Conservation (phyloP, 140 eudicot genomes). For the Bidens hawaiensis region DNA sequence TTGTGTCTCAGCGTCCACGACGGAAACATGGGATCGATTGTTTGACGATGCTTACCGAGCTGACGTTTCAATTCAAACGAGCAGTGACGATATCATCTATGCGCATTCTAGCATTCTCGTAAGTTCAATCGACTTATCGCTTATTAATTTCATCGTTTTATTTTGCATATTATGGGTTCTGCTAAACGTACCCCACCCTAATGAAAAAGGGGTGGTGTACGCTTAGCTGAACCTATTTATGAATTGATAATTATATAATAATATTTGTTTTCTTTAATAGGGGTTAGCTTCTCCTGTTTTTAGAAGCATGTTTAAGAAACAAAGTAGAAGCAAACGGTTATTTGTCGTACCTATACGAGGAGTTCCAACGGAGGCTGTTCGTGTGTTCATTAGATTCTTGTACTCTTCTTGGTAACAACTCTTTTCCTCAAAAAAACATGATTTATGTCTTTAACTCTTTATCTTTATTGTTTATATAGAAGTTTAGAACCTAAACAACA, state of each 20-base stretch:
- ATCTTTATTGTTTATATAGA: background rate
- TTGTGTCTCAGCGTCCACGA: constrained; percentile 21
- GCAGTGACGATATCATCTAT: constrained; percentile 41
- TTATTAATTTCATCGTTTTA: background rate
- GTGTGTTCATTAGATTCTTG: constrained; percentile 74
- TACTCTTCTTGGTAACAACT: constrained; percentile 79
- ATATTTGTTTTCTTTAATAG: constrained; percentile 24
- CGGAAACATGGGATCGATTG: constrained; percentile 64
- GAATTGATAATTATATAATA: background rate
- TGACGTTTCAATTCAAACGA: constrained; percentile 69
- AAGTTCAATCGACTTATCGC: constrained; percentile 14
- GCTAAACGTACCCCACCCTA: too few species aligned
- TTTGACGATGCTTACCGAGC: constrained; percentile 89
- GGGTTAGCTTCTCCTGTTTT: constrained; percentile 89
- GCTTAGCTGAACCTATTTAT: too few species aligned
- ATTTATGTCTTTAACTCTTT: background rate
- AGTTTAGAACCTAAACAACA: background rate
- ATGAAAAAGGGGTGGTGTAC: too few species aligned
- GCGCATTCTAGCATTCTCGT: constrained; percentile 84
- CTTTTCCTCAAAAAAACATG: background rate
- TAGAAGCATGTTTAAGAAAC: constrained; percentile 49
- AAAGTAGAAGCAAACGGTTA: constrained; percentile 27
- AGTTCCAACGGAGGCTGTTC: constrained; percentile 77
- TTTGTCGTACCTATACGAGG: constrained; percentile 62
- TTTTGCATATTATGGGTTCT: background rate